phyloP scores from a whole-genome alignment of 768 basidiomycete genomes.

The Tulasnella sp. region DNA sequence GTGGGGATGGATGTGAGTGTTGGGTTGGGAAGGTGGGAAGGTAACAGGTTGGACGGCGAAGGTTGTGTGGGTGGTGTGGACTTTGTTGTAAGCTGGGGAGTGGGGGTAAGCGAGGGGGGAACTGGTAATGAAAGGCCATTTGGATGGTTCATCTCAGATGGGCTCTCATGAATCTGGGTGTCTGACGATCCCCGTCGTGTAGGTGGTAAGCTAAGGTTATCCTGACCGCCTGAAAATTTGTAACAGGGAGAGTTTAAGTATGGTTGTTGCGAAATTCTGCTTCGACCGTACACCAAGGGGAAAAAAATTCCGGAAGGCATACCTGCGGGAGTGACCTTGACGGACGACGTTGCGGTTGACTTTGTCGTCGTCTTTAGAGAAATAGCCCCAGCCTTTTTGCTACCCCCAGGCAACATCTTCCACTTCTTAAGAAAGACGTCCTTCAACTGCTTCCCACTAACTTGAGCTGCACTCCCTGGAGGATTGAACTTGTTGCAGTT shows the following conservation, averaged over 20 bases:
- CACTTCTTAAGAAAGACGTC: constrained; percentile 32
- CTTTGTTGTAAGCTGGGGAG: background rate
- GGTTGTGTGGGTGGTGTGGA: background rate
- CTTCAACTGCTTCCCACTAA: constrained; percentile 28
- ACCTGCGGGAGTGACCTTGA: background rate
- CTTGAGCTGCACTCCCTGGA: constrained; percentile 29
- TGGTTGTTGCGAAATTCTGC: too few relatives aligned
- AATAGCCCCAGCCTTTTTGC: constrained; percentile 19
- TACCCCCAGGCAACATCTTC: constrained; percentile 23
- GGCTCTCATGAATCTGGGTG: background rate
- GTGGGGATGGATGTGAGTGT: too few relatives aligned
- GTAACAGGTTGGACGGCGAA: constrained; percentile 9
- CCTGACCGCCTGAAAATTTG: background rate
- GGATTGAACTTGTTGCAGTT: constrained; percentile 37
- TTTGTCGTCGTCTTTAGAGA: background rate
- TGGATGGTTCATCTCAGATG: background rate
- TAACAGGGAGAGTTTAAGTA: too few relatives aligned
- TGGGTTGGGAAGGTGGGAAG: constrained; percentile 21
- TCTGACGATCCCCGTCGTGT: too few relatives aligned
- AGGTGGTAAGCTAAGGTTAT: too few relatives aligned
- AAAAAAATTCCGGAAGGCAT: background rate
- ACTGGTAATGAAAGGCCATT: background rate
- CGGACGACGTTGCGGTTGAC: background rate
- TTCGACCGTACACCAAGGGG: too few relatives aligned
- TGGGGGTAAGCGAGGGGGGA: background rate